Evolutionary conservation across 1,139 yeast genomes (phyloP).

Genomic region (Suhomyces terraborum): DNA sequence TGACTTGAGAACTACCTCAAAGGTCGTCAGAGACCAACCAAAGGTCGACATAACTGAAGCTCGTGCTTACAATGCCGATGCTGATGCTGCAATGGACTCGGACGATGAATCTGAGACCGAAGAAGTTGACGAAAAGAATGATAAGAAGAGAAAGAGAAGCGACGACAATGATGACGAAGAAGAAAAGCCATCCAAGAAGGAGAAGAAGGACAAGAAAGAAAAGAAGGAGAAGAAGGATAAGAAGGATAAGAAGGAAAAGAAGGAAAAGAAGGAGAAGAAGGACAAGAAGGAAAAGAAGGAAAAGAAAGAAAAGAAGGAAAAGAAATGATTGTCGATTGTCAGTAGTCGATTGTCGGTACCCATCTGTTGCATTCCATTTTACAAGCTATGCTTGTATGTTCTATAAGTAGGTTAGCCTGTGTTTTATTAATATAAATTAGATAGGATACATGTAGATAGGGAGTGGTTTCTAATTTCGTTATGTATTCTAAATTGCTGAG

Average conservation of each 20-base stretch:
- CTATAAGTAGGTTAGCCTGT: constrained; percentile 17
- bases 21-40: constrained; percentile 71
- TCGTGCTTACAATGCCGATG: constrained; percentile 90
- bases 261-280: constrained; percentile 47
- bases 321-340: constrained; percentile 35
- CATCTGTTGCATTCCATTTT: constrained; percentile 13
- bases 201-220: constrained; percentile 28
- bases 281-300: constrained; percentile 49
- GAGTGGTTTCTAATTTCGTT: not conserved
- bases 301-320: constrained; percentile 45
- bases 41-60: constrained; percentile 84
- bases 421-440: constrained; percentile 15
- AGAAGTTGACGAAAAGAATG: constrained; percentile 43
- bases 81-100: constrained; percentile 61
- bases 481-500: not conserved
- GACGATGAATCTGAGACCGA: constrained; percentile 53
- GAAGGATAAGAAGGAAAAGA: constrained; percentile 30
- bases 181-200: constrained; percentile 32
- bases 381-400: constrained; percentile 13
- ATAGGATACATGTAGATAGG: constrained; percentile 1
- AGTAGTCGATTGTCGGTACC: too few relatives aligned
- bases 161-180: constrained; percentile 50
- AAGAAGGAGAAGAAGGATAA: constrained; percentile 35
- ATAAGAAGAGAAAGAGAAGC: constrained; percentile 41
- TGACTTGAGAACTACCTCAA: constrained; percentile 80